Evolutionary conservation across 2,329 filamentous ascomycete genomes (phyloP).

Genomic region (Sarocladium oryzae): DNA sequence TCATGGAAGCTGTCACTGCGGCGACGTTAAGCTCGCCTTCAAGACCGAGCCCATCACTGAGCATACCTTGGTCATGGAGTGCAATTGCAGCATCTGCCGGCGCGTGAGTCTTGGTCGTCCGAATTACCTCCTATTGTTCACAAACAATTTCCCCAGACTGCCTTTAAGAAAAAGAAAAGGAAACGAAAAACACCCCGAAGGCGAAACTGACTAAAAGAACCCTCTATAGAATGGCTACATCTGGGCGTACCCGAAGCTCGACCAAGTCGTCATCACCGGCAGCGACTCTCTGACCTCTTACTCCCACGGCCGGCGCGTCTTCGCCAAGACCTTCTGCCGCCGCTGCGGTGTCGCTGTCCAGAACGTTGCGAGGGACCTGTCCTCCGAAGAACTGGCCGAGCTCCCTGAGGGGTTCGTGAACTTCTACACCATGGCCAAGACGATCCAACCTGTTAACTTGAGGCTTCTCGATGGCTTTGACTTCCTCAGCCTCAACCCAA

Average conservation of each 20-base stretch:
- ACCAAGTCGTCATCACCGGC: slow-evolving; percentile 35
- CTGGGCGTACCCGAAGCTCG: slow-evolving; percentile 37
- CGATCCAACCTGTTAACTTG: slow-evolving; percentile 29
- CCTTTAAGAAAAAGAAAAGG: too few relatives aligned
- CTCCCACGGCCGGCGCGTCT: slow-evolving; percentile 23
- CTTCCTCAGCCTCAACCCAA: slow-evolving; percentile 17
- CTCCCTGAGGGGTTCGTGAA: slow-evolving; percentile 21
- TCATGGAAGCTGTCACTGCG: slow-evolving; percentile 48
- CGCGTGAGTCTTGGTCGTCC: slow-evolving; percentile 31
- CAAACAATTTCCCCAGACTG: too few relatives aligned
- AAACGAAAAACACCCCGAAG: too few relatives aligned
- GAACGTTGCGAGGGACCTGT: slow-evolving; percentile 22
- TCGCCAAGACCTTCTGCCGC: slow-evolving; percentile 41
- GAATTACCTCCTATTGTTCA: too few relatives aligned
- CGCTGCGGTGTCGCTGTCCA: slow-evolving; percentile 39
- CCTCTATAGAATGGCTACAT: slow-evolving; percentile 30
- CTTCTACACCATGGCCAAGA: slow-evolving; percentile 14
- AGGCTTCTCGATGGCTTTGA: slow-evolving; percentile 33
- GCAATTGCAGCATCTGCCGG: slow-evolving; percentile 46
- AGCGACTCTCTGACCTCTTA: slow-evolving; percentile 28
- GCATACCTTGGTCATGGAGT: slow-evolving; percentile 28
- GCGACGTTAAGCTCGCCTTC: slow-evolving; percentile 37
- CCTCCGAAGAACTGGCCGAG: slow-evolving; percentile 28
- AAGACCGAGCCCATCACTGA: slow-evolving; percentile 33
- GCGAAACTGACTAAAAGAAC: neutral